Evolutionary conservation across 176 grass and related monocot species (phyloP), one percentile per base, ranked within the genome.

Genomic region (Rhynchospora tenuis): DNA sequence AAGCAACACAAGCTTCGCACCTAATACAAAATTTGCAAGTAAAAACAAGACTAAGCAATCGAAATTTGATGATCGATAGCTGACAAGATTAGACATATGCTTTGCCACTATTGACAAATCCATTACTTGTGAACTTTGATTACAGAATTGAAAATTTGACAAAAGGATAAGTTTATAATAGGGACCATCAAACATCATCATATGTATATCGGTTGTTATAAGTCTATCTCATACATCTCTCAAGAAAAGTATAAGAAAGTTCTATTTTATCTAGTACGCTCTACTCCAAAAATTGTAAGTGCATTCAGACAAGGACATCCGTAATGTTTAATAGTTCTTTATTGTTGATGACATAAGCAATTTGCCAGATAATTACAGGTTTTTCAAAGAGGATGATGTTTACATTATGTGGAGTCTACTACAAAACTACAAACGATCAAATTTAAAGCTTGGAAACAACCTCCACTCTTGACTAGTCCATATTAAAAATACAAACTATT

Each of bases 351-450:
- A 16, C 9, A 74, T 74, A 22, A 75, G 12, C 72, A 75, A 10
- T 14, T 27, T 52, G 64, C 28, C 19, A 42, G 45, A 54, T 24
- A 76, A 9, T 0, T 15, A 75, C 22, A 74, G 33, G 2, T 38
- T 28, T 75, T 75, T 75, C 47, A 54, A 73, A 45, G 67, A 44
- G 2, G 13, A 75, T 10, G 68, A 46, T 55, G 47, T 75, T 75
- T 29, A 75, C 48, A 76, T 76, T 55, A 55, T 12, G 14, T 76
- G 73, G 73, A 76, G 5, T 76, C 73, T 76, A 55, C 48, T 76
- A 76, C 14, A 55, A 55, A 50, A 27, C 10, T 17, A 76, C 48
- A 76, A 76, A 76, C 6, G 29, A 76, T 55, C 13, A 76, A 55
- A 55, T 29, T 54, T 16, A 23, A 55, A 29, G 48, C 24, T 55